Conservation (phyloP, 805 yeast species). For the Metschnikowia amazonensis region DNA sequence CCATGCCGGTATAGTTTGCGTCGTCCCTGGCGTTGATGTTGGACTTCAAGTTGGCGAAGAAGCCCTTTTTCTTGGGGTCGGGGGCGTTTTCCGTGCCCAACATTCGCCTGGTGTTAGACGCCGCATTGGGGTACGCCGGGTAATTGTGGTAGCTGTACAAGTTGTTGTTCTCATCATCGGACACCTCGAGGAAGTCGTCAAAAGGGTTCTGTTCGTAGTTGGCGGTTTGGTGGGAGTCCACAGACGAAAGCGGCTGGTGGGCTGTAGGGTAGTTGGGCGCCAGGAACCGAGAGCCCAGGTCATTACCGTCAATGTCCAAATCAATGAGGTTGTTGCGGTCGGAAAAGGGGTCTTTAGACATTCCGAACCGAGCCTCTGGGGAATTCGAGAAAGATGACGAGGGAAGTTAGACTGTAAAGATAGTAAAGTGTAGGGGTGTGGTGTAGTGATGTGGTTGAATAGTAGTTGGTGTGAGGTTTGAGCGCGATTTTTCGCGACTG, state of each 20-base stretch:
- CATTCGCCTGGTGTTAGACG: conserved; percentile 20
- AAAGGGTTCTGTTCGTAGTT: conserved; percentile 20
- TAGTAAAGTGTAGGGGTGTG: too few species aligned
- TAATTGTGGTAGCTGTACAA: conserved; percentile 11
- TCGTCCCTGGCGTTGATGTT: conserved; percentile 8
- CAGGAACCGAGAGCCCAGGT: background rate
- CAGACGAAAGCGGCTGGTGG: background rate
- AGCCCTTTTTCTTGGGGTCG: conserved; percentile 18
- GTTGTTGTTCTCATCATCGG: conserved; percentile 26
- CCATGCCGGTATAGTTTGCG: conserved; percentile 19
- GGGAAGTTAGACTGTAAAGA: too few species aligned
- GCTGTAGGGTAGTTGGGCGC: background rate
- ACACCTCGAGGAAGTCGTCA: conserved; percentile 32
- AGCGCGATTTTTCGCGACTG: background rate
- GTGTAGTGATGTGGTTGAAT: background rate
- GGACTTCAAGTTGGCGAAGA: conserved; percentile 20
- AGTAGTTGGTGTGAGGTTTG: background rate
- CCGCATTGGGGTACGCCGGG: conserved; percentile 3
- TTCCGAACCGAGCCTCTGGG: background rate
- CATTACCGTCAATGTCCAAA: conserved; percentile 23
- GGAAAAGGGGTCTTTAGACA: conserved; percentile 15
- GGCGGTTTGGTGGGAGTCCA: background rate
- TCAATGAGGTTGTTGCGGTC: conserved; percentile 31
- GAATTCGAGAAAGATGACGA: too few species aligned
- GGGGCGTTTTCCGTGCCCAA: conserved; percentile 24